These are phyloP conservation scores for Cicer chorassanicum DNA, from an alignment of 306 rosid genomes.

Conservation along the genomic window DNA sequence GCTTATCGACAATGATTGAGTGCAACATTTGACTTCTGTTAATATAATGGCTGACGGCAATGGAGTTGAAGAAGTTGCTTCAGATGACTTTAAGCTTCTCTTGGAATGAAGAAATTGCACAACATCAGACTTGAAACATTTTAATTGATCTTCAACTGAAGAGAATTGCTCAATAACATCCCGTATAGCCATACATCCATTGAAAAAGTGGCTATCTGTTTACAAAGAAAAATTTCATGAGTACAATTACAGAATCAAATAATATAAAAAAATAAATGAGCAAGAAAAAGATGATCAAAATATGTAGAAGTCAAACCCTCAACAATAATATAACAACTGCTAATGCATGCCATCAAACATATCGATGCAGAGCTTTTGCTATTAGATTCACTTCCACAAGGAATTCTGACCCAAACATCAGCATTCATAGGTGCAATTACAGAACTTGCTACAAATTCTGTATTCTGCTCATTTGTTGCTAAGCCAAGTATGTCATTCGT, in stretches of 20 bases:
- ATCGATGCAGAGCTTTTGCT: conserved; percentile 46
- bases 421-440: conserved; percentile 71
- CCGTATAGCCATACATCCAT: conserved; percentile 69
- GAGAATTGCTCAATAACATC: conserved; percentile 66
- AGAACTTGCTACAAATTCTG: conserved; percentile 48
- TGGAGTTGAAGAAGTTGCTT: conserved; percentile 45
- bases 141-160: conserved; percentile 59
- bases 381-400: conserved; percentile 53
- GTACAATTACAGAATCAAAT: conserved; percentile 37
- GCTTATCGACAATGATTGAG: conserved; percentile 59
- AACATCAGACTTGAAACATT: conserved; percentile 81
- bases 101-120: conserved; percentile 67
- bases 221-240: conserved; percentile 19
- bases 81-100: conserved; percentile 50
- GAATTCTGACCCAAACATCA: conserved; percentile 87
- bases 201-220: conserved; percentile 59
- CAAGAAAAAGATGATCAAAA: conserved; percentile 21
- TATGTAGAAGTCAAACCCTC: conserved; percentile 64
- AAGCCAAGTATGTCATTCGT: conserved; percentile 55
- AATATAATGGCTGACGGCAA: conserved; percentile 44
- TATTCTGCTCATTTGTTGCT: conserved; percentile 45
- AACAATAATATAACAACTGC: conserved; percentile 65
- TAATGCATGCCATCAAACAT: conserved; percentile 64
- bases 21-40: conserved; percentile 66
- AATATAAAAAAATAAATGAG: conserved; percentile 17